Base-by-base conservation (phyloP, 2,329 filamentous ascomycete genomes). In the Cladosporium sp. region DNA sequence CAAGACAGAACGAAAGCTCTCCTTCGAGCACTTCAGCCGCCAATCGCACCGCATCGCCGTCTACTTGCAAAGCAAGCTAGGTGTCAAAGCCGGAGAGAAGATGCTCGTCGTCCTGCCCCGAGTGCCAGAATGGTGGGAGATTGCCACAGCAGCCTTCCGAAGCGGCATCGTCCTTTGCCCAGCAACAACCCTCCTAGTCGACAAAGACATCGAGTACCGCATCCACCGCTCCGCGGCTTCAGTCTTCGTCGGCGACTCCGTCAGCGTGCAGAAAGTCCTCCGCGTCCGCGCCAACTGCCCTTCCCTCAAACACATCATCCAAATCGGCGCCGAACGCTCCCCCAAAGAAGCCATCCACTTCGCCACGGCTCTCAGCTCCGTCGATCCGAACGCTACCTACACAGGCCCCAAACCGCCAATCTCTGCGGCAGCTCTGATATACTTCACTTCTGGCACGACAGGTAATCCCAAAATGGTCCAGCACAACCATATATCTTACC, bases 391-490 rank as follows among this genome's bases (percentile, higher is more conserved):
- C 64, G 72, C 70, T 16, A 65, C 25, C 1, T 76, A 72, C 57
- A 63, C 36, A 14, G 70, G 72, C 21, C 49, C 67, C 2, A 70
- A 67, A 43, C 72, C 76, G 21, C 70, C 67, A 2, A 65, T 74
- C 48, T 73, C 72, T 23, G 72, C 74, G 58, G 73, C 76, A 2
- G 74, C 74, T 21, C 68, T 80, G 63, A 75, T 77, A 10, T 80
- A 78, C 67, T 80, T 80, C 68, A 80, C 78, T 0, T 76, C 73
- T 14, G 78, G 78, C 4, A 80, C 78, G 4, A 79, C 78, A 1
- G 78, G 78, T 0, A 74, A 75, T 6, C 78, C 78, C 4, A 80
- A 80, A 67, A 79, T 80, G 75, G 78, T 79, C 8, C 71, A 75
- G 26, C 78, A 80, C 66, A 78, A 77, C 56, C 78, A 80, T 39